Conservation (phyloP, 108 stramenopile species). For the Skeletonema marinoi region DNA sequence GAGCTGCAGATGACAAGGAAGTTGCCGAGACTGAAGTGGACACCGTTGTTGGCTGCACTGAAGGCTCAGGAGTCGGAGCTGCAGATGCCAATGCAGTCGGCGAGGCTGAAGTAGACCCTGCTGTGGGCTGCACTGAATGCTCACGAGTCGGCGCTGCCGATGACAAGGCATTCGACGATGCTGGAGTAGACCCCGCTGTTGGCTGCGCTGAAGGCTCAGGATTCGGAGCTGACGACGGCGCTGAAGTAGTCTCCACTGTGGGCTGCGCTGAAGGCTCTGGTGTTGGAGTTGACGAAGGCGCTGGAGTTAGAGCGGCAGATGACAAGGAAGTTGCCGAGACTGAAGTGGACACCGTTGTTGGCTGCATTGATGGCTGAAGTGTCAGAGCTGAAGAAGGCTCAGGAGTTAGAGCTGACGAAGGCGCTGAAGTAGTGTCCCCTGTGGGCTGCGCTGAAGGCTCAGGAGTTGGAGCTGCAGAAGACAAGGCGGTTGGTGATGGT, state of each 20-base stretch:
- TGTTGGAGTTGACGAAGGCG: not conserved
- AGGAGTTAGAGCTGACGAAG: too few species aligned
- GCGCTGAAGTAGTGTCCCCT: too few species aligned
- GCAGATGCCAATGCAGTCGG: not conserved
- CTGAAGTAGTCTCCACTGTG: not conserved
- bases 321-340: not conserved
- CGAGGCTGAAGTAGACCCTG: not conserved
- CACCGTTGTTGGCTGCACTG: not conserved
- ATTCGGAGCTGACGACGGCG: too few species aligned
- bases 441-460: not conserved
- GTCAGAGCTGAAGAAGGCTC: too few species aligned
- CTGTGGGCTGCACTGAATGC: too few species aligned
- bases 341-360: too few species aligned
- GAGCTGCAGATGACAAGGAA: too few species aligned
- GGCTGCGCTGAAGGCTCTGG: not conserved
- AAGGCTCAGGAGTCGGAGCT: not conserved
- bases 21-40: not conserved
- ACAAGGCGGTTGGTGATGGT: not conserved
- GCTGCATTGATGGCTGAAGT: too few species aligned
- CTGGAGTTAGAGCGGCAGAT: not conserved
- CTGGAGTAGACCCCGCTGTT: not conserved
- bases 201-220: too few species aligned
- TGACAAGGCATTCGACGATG: not conserved
- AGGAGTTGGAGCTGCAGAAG: not conserved
- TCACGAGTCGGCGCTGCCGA: not conserved